Evolutionary conservation across 208 protist genomes (phyloP).

Genomic region (Phytomonas sp.): DNA sequence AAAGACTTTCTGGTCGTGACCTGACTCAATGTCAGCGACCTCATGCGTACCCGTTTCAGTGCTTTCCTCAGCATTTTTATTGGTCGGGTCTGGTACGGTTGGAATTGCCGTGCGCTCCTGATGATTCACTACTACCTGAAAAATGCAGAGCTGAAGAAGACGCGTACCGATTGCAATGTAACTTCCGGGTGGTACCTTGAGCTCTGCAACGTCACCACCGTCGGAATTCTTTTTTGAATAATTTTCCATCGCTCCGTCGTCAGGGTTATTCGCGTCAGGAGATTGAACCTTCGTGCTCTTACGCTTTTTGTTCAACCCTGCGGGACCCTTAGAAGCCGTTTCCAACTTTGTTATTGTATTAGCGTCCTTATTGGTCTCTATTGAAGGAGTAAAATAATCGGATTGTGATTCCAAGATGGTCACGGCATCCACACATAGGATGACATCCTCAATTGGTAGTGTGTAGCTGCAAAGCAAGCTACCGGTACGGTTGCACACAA

Average conservation of each 20-base stretch:
- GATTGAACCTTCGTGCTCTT: neutral
- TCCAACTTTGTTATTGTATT: neutral
- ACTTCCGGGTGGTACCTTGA: conserved; percentile 34
- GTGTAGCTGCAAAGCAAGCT: conserved; percentile 60
- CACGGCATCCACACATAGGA: conserved; percentile 74
- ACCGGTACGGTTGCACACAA: conserved; percentile 43
- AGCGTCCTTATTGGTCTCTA: neutral
- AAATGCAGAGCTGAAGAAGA: conserved; percentile 68
- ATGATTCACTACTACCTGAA: conserved; percentile 37
- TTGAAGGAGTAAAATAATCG: neutral
- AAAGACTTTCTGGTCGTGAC: neutral
- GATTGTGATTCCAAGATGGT: conserved; percentile 20
- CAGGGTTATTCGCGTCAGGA: neutral
- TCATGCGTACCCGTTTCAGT: neutral
- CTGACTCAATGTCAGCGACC: neutral
- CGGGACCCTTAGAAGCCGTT: neutral
- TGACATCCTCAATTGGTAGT: conserved; percentile 75
- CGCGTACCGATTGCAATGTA: conserved; percentile 82
- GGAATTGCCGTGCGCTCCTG: conserved; percentile 3
- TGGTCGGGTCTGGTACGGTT: neutral
- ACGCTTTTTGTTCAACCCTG: neutral
- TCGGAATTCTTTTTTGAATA: conserved; percentile 3
- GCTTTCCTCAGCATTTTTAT: neutral
- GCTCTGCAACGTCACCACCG: conserved; percentile 10
- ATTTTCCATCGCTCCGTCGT: neutral